Percentiles rank a stretch among this genome's conserved stretches.
These are phyloP conservation scores for Xylariaceae sp. DNA, from an alignment of 2,329 filamentous ascomycete genomes.

Conservation along the genomic window DNA sequence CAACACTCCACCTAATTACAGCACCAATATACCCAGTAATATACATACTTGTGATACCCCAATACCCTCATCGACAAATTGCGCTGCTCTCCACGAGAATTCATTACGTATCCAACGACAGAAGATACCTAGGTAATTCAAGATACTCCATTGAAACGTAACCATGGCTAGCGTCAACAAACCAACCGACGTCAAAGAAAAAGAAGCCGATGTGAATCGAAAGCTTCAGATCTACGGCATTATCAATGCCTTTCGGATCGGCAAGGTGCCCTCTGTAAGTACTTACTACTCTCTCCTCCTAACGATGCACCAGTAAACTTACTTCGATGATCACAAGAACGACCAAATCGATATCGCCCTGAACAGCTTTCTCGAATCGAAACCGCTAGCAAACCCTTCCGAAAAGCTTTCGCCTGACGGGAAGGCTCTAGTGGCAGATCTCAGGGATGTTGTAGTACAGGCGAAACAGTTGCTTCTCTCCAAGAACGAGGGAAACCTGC, in stretches of 20 bases:
- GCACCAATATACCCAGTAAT: not conserved
- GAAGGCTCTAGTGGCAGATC: slow-evolving; percentile 73
- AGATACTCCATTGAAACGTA: slow-evolving; percentile 10
- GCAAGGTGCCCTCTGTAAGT: slow-evolving; percentile 87
- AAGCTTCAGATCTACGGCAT: slow-evolving; percentile 97
- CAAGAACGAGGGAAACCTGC: slow-evolving; percentile 92
- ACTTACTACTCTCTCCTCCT: not conserved
- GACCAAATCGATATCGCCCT: slow-evolving; percentile 94
- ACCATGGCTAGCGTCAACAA: slow-evolving; percentile 63
- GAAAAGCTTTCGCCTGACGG: slow-evolving; percentile 82
- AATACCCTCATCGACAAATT: not conserved
- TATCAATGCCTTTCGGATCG: slow-evolving; percentile 77
- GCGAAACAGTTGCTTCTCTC: slow-evolving; percentile 79
- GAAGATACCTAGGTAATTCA: not conserved
- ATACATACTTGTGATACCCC: not conserved
- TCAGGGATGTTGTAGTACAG: slow-evolving; percentile 78
- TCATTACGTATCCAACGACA: slow-evolving; percentile 3
- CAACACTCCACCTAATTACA: not conserved
- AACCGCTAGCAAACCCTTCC: slow-evolving; percentile 69
- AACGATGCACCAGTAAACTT: slow-evolving; percentile 14
- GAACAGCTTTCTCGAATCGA: slow-evolving; percentile 81
- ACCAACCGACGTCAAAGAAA: slow-evolving; percentile 72
- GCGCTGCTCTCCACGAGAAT: not conserved
- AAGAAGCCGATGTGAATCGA: slow-evolving; percentile 85
- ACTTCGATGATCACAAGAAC: slow-evolving; percentile 58